These are phyloP conservation scores for Barnettozyma pratensis DNA, from an alignment of 805 yeast species.

Conservation along the genomic window DNA sequence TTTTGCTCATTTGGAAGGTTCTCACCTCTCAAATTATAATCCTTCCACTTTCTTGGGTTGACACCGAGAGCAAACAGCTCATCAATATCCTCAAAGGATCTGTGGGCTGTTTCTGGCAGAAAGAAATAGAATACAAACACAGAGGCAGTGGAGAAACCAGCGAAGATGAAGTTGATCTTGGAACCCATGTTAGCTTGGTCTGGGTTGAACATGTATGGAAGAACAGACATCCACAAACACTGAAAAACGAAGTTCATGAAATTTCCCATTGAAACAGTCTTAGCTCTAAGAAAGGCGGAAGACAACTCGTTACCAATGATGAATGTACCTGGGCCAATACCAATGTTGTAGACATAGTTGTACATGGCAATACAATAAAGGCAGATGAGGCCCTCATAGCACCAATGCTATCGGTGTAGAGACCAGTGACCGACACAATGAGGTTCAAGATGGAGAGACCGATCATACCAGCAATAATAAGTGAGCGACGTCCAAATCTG, in stretches of 20 bases:
- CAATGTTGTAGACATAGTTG: constrained; percentile 30
- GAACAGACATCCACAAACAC: constrained; percentile 31
- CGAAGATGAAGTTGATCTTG: constrained; percentile 40
- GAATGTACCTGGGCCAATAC: constrained; percentile 35
- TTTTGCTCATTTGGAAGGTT: no score
- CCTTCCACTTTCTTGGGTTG: constrained; percentile 27
- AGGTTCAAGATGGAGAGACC: constrained; percentile 22
- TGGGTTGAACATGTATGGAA: constrained; percentile 43
- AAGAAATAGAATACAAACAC: constrained; percentile 39
- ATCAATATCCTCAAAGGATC: constrained; percentile 55
- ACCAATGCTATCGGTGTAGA: constrained; percentile 5
- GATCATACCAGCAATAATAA: constrained; percentile 24
- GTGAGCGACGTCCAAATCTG: constrained; percentile 26
- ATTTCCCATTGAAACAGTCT: constrained; percentile 32
- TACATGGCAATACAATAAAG: constrained; percentile 25
- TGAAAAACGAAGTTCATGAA: constrained; percentile 27
- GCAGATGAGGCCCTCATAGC: constrained; percentile 24
- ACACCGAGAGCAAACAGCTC: constrained; percentile 35
- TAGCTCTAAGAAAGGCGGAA: constrained; percentile 34
- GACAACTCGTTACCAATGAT: constrained; percentile 33
- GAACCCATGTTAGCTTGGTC: constrained; percentile 36
- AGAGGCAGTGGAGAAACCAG: constrained; percentile 28
- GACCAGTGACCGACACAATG: constrained; percentile 23
- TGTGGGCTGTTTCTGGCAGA: constrained; percentile 48
- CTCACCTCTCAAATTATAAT: background rate